phyloP scores from a whole-genome alignment of 129 eudicot species.

The Gnaphalium uliginosum region DNA sequence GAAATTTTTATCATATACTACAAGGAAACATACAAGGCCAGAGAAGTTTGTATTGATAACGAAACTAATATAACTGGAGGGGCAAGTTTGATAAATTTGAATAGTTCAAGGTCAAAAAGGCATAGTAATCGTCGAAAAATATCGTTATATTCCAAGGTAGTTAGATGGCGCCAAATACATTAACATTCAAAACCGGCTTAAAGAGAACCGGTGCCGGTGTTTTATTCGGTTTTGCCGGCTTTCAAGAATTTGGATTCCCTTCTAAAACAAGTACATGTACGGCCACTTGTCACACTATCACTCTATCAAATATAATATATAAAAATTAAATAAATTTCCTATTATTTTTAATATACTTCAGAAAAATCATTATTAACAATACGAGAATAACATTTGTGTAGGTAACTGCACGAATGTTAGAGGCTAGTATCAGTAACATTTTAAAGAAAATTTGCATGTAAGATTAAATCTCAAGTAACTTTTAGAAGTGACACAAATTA shows the following conservation, averaged over 20 bases:
- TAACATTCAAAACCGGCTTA: conserved; percentile 26
- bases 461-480: too few relatives aligned
- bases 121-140: conserved; percentile 30
- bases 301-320: background rate
- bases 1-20: background rate
- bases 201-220: conserved; percentile 23
- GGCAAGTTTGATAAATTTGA: conserved; percentile 14
- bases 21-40: background rate
- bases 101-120: conserved; percentile 13
- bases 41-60: background rate
- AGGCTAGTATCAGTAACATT: too few relatives aligned
- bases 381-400: background rate
- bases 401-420: too few relatives aligned
- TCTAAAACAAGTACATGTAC: conserved; percentile 35
- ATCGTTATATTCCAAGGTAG: conserved; percentile 36
- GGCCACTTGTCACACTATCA: conserved; percentile 37
- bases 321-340: background rate
- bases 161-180: conserved; percentile 38
- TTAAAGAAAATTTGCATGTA: too few relatives aligned
- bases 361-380: too few relatives aligned
- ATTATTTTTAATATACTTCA: background rate
- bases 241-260: background rate
- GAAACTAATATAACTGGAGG: conserved; percentile 5
- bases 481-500: background rate
- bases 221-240: conserved; percentile 35